Conservation (phyloP, 2,329 filamentous ascomycete species). For the Stromatinia cepivora region DNA sequence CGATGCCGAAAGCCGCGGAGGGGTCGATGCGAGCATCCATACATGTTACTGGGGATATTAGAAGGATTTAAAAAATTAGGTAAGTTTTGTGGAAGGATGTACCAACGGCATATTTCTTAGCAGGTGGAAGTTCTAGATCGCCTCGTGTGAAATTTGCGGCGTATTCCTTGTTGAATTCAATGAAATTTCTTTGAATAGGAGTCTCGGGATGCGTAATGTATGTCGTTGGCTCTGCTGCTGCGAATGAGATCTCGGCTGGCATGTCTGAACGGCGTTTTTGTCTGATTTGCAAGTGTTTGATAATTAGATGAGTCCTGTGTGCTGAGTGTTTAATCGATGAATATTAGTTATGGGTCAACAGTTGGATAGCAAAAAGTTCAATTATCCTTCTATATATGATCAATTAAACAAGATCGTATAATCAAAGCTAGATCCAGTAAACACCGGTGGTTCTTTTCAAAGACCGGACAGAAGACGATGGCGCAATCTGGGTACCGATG, state of each 20-base stretch:
- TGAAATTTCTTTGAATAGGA: conserved; percentile 54
- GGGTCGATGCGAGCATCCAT: conserved; percentile 80
- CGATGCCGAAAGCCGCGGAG: conserved; percentile 66
- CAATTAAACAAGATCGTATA: not conserved
- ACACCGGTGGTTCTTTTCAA: not conserved
- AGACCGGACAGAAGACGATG: not conserved
- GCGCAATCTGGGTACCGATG: conserved; percentile 3
- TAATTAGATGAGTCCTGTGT: not conserved
- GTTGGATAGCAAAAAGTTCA: not conserved
- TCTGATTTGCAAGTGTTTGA: not conserved
- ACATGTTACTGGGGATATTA: conserved; percentile 59
- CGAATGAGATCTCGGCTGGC: not conserved
- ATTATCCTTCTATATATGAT: not conserved
- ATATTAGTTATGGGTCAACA: not conserved
- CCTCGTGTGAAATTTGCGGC: conserved; percentile 63
- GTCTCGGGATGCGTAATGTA: conserved; percentile 35
- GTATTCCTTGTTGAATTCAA: conserved; percentile 58
- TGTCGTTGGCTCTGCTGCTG: not conserved
- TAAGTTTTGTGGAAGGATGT: conserved; percentile 37
- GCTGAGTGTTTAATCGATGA: not conserved
- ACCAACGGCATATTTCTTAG: conserved; percentile 67
- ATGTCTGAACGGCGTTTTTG: not conserved
- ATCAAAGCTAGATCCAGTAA: not conserved
- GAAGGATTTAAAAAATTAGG: not conserved
- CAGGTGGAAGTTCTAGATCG: conserved; percentile 65